phyloP scores from a whole-genome alignment of 345 rosid genomes.

The Hibiscus mutabilis region DNA sequence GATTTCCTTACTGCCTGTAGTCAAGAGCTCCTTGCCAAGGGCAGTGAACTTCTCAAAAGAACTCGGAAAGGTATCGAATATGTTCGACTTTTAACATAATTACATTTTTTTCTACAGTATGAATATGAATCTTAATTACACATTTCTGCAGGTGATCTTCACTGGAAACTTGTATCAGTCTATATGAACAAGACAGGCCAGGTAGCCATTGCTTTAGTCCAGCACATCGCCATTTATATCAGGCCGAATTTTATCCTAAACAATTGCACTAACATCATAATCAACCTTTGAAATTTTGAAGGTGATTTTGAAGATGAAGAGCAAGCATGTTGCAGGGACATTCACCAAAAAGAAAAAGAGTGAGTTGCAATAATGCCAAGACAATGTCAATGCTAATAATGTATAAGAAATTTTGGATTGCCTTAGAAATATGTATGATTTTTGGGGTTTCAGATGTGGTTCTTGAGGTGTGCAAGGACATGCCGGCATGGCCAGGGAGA shows the following conservation, averaged over 20 bases:
- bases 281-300: slow-evolving; percentile 14
- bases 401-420: background rate
- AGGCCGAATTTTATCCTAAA: background rate
- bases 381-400: background rate
- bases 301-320: slow-evolving; percentile 87
- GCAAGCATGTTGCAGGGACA: slow-evolving; percentile 76
- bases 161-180: slow-evolving; percentile 82
- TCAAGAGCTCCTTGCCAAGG: slow-evolving; percentile 72
- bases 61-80: slow-evolving; percentile 67
- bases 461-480: slow-evolving; percentile 59
- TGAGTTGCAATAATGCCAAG: slow-evolving; percentile 19
- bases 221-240: background rate
- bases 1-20: slow-evolving; percentile 49
- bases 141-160: slow-evolving; percentile 68
- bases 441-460: slow-evolving; percentile 50
- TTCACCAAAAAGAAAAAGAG: slow-evolving; percentile 89
- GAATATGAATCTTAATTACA: background rate
- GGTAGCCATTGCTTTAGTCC: slow-evolving; percentile 18
- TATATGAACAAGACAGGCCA: slow-evolving; percentile 62
- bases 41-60: slow-evolving; percentile 81
- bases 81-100: background rate
- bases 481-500: slow-evolving; percentile 94
- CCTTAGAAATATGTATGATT: background rate
- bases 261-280: background rate
- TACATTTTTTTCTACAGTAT: background rate